Evolutionary conservation across 257 asterid species (phyloP).

Genomic region (Leonotis leonurus): DNA sequence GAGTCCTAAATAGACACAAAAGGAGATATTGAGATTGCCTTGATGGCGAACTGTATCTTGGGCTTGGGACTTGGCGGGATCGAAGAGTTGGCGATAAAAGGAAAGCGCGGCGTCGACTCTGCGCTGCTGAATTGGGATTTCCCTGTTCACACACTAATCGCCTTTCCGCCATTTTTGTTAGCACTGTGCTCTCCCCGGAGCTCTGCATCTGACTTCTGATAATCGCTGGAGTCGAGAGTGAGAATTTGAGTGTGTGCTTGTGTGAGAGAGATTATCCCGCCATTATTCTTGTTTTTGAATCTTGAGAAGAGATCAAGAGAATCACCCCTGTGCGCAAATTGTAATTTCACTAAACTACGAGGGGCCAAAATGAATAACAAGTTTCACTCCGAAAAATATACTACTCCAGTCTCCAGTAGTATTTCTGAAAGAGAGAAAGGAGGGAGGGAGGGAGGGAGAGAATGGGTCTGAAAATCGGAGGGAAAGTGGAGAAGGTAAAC

Average conservation of each 20-base stretch:
- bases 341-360: background rate
- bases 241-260: background rate
- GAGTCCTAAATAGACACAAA: background rate
- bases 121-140: conserved; percentile 56
- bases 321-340: background rate
- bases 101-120: conserved; percentile 35
- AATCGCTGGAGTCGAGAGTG: background rate
- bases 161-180: conserved; percentile 47
- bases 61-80: conserved; percentile 36
- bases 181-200: conserved; percentile 23
- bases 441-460: background rate
- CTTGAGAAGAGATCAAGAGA: background rate
- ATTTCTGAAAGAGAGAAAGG: background rate
- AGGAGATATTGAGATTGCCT: conserved; percentile 25
- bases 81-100: conserved; percentile 27
- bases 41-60: conserved; percentile 56
- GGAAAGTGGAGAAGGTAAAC: conserved; percentile 64
- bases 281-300: conserved; percentile 26
- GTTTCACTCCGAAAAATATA: too few species aligned
- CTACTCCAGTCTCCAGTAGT: too few species aligned
- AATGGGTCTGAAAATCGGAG: conserved; percentile 57
- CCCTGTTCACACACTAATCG: conserved; percentile 58
- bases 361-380: too few species aligned
- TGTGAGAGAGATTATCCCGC: conserved; percentile 38
- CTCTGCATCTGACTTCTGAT: conserved; percentile 35